Evolutionary conservation across 257 asterid genomes (phyloP).

Genomic region (Fraxinus excelsior): DNA sequence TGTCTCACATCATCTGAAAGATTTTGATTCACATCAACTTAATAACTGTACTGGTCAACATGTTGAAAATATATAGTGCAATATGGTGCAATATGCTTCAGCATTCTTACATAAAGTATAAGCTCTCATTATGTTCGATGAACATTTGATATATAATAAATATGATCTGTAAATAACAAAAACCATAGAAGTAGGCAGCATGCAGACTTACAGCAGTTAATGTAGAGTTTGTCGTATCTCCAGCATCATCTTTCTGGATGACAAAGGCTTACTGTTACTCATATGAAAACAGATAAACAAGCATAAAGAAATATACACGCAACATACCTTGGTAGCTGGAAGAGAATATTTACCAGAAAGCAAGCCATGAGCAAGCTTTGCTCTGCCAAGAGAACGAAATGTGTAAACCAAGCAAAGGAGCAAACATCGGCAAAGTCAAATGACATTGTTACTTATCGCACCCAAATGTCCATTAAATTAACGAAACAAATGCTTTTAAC

Average conservation of each 20-base stretch:
- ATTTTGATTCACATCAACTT: slow-evolving; percentile 11
- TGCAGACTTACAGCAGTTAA: slow-evolving; percentile 43
- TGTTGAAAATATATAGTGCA: not conserved
- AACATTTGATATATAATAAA: slow-evolving; percentile 10
- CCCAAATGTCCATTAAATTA: not conserved
- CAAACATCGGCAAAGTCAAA: slow-evolving; percentile 11
- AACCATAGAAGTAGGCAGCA: not conserved
- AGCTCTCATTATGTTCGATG: not conserved
- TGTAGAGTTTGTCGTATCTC: slow-evolving; percentile 42
- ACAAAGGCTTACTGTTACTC: slow-evolving; percentile 18
- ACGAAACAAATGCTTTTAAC: not conserved
- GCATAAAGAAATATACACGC: slow-evolving; percentile 20
- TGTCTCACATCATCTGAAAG: slow-evolving; percentile 12
- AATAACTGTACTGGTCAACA: slow-evolving; percentile 9
- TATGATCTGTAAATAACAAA: slow-evolving; percentile 11
- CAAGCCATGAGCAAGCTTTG: slow-evolving; percentile 93
- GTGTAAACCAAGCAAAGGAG: slow-evolving; percentile 14
- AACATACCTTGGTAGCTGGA: slow-evolving; percentile 68
- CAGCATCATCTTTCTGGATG: slow-evolving; percentile 47
- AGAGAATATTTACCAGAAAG: slow-evolving; percentile 91
- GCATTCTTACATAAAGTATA: slow-evolving; percentile 6
- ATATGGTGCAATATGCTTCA: too few relatives aligned
- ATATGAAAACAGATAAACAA: slow-evolving; percentile 3
- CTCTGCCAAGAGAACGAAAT: slow-evolving; percentile 47
- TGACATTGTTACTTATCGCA: not conserved